A percentile compares a stretch with the other conserved stretches of the same genome.
Evolutionary conservation across 352 stramenopile genomes (phyloP).

Genomic region (Phytophthora pistaciae): DNA sequence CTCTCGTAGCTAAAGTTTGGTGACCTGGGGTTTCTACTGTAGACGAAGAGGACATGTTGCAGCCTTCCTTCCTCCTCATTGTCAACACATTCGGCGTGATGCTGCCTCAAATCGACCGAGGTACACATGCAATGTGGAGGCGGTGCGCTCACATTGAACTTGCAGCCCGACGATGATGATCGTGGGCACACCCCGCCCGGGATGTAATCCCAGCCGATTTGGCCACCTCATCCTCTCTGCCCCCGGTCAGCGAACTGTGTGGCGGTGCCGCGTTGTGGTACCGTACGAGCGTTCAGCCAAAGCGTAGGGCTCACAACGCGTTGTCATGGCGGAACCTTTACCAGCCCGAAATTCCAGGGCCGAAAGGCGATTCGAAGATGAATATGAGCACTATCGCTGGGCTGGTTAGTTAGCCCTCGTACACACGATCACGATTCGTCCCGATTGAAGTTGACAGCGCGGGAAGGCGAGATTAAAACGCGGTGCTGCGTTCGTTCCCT

Average conservation of each 20-base stretch:
- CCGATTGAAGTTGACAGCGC: constrained; percentile 2
- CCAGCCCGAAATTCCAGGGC: background rate
- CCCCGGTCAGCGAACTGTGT: background rate
- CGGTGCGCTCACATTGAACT: background rate
- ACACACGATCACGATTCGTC: constrained; percentile 7
- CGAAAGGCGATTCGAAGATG: background rate
- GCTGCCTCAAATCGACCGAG: background rate
- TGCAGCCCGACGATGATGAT: background rate
- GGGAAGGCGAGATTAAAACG: constrained; percentile 5
- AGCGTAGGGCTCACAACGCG: background rate
- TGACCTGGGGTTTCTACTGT: too few species aligned
- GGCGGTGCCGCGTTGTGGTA: background rate
- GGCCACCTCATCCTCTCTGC: background rate
- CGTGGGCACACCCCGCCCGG: too few species aligned
- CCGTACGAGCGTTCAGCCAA: background rate
- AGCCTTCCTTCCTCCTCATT: background rate
- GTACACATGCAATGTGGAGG: background rate
- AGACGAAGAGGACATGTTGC: background rate
- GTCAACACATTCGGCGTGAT: background rate
- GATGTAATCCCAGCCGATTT: constrained; percentile 21
- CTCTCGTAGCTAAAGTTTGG: too few species aligned
- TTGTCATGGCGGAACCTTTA: background rate
- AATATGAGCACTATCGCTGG: background rate
- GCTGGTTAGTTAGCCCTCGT: background rate
- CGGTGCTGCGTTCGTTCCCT: background rate